phyloP scores from a whole-genome alignment of 768 basidiomycete genomes.

The Holtermannia corniformis region DNA sequence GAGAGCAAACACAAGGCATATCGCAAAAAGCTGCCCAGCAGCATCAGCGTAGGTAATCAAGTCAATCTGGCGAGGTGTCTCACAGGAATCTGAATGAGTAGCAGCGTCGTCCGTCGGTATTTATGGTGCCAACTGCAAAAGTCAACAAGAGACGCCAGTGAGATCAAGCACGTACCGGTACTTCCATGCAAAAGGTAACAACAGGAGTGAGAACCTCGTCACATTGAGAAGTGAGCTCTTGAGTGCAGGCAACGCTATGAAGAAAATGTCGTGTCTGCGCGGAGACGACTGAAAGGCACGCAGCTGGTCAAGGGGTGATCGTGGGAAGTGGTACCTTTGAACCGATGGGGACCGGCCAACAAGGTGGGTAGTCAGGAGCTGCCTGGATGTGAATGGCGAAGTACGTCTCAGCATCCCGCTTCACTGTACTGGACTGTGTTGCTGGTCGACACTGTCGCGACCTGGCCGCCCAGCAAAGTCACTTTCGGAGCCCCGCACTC shows the following conservation, averaged over 20 bases:
- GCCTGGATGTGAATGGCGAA: no score
- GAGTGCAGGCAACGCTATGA: constrained; percentile 45
- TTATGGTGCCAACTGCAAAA: constrained; percentile 41
- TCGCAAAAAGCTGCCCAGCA: constrained; percentile 39
- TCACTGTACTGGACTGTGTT: no score
- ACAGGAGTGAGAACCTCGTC: constrained; percentile 40
- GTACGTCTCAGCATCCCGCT: no score
- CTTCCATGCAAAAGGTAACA: constrained; percentile 32
- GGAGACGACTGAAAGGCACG: constrained; percentile 38
- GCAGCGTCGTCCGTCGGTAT: constrained; percentile 40
- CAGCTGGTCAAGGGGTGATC: background rate
- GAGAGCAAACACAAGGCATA: constrained; percentile 44
- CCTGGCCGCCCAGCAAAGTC: no score
- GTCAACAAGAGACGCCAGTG: constrained; percentile 1
- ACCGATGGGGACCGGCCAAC: background rate
- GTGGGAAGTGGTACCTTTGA: background rate
- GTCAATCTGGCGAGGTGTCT: constrained; percentile 4
- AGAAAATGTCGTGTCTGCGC: constrained; percentile 42
- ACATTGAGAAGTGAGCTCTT: constrained; percentile 43
- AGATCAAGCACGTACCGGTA: constrained; percentile 20
- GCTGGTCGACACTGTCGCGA: no score
- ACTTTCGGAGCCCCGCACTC: no score
- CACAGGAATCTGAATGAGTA: constrained; percentile 45
- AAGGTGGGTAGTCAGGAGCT: no score
- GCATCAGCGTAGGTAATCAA: background rate